A percentile compares a stretch with the other conserved stretches of the same genome.
phyloP scores from a whole-genome alignment of 2,329 filamentous ascomycete genomes.

The Purpureocillium takamizusanense region DNA sequence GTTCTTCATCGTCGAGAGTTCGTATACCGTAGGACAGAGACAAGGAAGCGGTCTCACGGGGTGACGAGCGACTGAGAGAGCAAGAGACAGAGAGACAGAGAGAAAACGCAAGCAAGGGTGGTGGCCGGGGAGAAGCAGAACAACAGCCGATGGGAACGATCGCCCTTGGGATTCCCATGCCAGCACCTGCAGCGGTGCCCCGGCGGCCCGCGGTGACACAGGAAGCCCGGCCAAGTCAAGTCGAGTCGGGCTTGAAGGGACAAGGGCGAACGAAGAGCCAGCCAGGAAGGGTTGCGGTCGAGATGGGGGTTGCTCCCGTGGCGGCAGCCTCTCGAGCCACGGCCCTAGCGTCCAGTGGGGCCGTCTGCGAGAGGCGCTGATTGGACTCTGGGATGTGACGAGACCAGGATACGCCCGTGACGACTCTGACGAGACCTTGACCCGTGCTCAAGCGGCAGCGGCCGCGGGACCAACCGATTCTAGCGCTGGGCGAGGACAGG shows the following conservation, averaged over 20 bases:
- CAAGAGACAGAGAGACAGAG: too few relatives aligned
- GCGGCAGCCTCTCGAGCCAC: conserved; percentile 1
- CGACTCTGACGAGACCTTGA: conserved; percentile 33
- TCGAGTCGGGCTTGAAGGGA: too few relatives aligned
- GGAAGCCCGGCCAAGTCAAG: background rate
- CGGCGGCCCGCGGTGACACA: background rate
- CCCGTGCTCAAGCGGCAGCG: conserved; percentile 35
- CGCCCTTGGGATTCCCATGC: too few relatives aligned
- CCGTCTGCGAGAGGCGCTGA: conserved; percentile 4
- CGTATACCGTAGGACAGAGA: too few relatives aligned
- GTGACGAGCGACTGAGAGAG: too few relatives aligned
- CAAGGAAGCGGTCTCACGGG: background rate
- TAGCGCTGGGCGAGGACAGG: conserved; percentile 23
- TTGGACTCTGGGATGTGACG: conserved; percentile 3
- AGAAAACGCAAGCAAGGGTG: background rate
- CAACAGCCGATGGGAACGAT: background rate
- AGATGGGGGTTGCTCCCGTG: background rate
- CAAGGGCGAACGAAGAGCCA: too few relatives aligned
- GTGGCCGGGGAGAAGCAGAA: background rate
- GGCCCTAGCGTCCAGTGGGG: conserved; percentile 1
- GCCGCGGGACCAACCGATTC: conserved; percentile 37
- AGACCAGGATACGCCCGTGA: too few relatives aligned
- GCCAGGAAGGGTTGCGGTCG: conserved; percentile 1
- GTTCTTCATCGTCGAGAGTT: too few relatives aligned
- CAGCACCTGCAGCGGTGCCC: background rate